Evolutionary conservation across 495 filamentous ascomycete species (phyloP), one percentile per base, ranked within the genome.

Genomic region (Lindgomyces ingoldianus): DNA sequence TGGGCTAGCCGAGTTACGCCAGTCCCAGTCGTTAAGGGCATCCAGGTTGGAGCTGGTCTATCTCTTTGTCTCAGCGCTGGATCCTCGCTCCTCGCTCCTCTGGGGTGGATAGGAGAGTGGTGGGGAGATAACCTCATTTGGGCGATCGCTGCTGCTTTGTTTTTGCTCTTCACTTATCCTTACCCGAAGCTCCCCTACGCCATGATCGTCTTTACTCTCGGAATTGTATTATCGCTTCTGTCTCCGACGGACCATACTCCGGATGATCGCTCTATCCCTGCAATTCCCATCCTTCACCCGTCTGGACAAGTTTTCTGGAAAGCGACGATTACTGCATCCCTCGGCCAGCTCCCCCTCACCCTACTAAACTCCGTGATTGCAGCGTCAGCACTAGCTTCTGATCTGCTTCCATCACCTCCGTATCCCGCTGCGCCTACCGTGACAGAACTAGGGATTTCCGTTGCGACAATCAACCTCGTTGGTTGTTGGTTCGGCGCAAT

Each of bases 401-500:
- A 94, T 72, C 80, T 97, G 2, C 76, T 95, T 0, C 91, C 91
- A 0, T 75, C 84, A 9, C 76, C 87, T 1, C 81, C 65, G 6
- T 63, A 70, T 52, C 72, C 74, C 11, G 46, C 80, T 0, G 77
- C 84, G 0, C 91, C 91, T 1, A 83, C 84, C 0, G 82, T 87
- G 16, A 91, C 90, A 0, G 78, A 84, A 1, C 79, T 97, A 19
- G 93, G 92, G 0, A 69, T 95, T 52, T 93, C 89, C 46, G 89
- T 98, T 8, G 85, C 85, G 0, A 66, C 75, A 3, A 94, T 96
- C 87, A 97, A 97, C 72, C 76, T 97, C 4, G 65, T 89, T 4
- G 88, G 89, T 6, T 91, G 88, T 74, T 93, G 89, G 88, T 94
- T 96, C 73, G 93, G 91, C 27, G 89, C 87, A 0, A 98, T 98